Evolutionary conservation across 345 rosid species (phyloP).

Genomic region (Murraya paniculata): DNA sequence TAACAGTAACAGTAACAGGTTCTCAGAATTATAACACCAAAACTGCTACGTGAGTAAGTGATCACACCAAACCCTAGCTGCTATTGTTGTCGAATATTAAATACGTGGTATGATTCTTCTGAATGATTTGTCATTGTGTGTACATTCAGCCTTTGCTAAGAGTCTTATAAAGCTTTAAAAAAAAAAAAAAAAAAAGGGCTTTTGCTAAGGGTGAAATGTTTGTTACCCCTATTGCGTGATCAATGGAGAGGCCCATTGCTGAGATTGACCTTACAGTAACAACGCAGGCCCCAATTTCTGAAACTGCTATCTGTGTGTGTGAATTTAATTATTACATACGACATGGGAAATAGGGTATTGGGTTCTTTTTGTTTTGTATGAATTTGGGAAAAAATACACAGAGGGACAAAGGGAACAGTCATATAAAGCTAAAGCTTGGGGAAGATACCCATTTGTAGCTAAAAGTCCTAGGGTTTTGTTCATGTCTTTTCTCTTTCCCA

Average conservation of each 20-base stretch:
- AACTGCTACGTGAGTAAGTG: background rate
- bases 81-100: background rate
- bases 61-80: background rate
- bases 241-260: background rate
- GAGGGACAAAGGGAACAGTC: conserved; percentile 33
- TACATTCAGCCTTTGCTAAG: too few relatives aligned
- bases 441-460: conserved; percentile 26
- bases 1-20: too few relatives aligned
- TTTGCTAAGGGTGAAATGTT: background rate
- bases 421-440: conserved; percentile 12
- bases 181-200: background rate
- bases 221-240: background rate
- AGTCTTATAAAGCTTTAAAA: too few relatives aligned
- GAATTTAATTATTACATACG: conserved; percentile 20
- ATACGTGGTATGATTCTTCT: too few relatives aligned
- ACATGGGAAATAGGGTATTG: conserved; percentile 26
- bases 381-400: background rate
- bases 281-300: conserved; percentile 11
- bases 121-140: too few relatives aligned
- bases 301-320: conserved; percentile 11
- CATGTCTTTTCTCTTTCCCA: conserved; percentile 31
- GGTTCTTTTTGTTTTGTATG: conserved; percentile 12
- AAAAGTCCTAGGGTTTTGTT: conserved; percentile 31
- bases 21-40: background rate
- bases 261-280: conserved; percentile 26